Evolutionary conservation across 2,329 filamentous ascomycete species (phyloP).

Genomic region (Phialocephala subalpina): DNA sequence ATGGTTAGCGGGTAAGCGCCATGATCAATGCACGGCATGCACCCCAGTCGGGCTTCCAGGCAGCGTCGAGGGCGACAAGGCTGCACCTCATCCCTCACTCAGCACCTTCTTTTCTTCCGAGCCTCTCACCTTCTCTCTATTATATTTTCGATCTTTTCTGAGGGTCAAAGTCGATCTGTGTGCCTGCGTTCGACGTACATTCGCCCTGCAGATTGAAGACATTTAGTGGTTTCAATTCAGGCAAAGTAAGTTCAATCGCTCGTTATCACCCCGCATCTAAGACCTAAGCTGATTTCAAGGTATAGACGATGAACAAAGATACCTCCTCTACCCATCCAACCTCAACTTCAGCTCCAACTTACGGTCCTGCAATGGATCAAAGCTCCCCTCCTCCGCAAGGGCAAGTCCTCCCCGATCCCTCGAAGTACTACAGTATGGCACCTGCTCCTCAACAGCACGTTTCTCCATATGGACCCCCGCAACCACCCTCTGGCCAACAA

Average conservation of each 20-base stretch:
- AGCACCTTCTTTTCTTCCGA: conserved; percentile 6
- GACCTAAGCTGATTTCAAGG: conserved; percentile 13
- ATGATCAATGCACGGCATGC: conserved; percentile 15
- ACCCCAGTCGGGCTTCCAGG: conserved; percentile 17
- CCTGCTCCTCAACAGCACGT: conserved; percentile 24
- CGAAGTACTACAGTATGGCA: neutral
- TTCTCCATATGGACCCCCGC: conserved; percentile 27
- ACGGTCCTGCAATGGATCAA: conserved; percentile 9
- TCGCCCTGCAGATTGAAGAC: neutral
- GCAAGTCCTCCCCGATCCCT: neutral
- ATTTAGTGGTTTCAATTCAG: conserved; percentile 16
- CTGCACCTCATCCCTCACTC: conserved; percentile 14
- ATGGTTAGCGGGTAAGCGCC: conserved; percentile 20
- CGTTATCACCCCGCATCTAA: conserved; percentile 30
- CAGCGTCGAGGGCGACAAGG: conserved; percentile 22
- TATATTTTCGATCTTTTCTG: neutral
- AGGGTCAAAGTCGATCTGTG: neutral
- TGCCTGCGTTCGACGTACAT: neutral
- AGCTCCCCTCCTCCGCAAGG: neutral
- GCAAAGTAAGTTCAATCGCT: conserved; percentile 34
- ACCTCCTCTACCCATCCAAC: conserved; percentile 20
- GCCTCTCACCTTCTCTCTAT: neutral
- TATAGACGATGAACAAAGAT: conserved; percentile 29
- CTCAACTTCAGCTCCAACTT: conserved; percentile 8
- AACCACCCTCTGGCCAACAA: neutral